These are phyloP conservation scores for Lichtheimia corymbifera DNA, from an alignment of 371 early-diverging fungal species.

Conservation along the genomic window DNA sequence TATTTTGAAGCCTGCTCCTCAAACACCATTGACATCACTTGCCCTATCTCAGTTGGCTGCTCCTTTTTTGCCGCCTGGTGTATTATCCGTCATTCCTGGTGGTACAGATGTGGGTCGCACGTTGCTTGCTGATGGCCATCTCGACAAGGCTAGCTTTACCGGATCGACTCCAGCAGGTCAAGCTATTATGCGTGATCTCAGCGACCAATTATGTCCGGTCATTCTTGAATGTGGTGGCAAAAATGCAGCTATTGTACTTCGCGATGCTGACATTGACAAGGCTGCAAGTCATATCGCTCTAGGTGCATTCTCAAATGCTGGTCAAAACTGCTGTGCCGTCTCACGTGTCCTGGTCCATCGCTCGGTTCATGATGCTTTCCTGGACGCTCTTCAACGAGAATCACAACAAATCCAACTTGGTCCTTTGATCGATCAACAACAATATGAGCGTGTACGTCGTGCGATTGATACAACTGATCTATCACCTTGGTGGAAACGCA, in stretches of 20 bases:
- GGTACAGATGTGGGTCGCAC: conserved; percentile 22
- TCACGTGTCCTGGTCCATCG: conserved; percentile 76
- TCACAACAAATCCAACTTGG: conserved; percentile 57
- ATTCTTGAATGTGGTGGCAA: conserved; percentile 93
- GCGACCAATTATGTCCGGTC: conserved; percentile 62
- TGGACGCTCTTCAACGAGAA: conserved; percentile 54
- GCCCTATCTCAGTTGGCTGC: conserved; percentile 37
- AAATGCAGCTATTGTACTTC: conserved; percentile 77
- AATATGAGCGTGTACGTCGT: conserved; percentile 66
- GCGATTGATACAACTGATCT: conserved; percentile 20
- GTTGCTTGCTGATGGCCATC: conserved; percentile 15
- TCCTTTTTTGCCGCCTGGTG: conserved; percentile 50
- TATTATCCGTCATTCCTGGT: conserved; percentile 67
- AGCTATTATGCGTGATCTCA: conserved; percentile 67
- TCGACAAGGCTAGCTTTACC: conserved; percentile 44
- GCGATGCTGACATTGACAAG: conserved; percentile 74
- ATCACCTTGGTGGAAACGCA: conserved; percentile 8
- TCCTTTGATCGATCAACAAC: conserved; percentile 72
- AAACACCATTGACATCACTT: conserved; percentile 42
- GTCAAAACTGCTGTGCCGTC: conserved; percentile 90
- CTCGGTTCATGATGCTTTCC: conserved; percentile 65
- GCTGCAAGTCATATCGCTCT: conserved; percentile 65
- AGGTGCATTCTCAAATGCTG: conserved; percentile 78
- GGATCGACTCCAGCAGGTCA: conserved; percentile 81
- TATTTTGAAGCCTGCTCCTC: conserved; percentile 47